Evolutionary conservation across 169 alveolate species (phyloP), one percentile per base, ranked within the genome.

Genomic region (Miamiensis avidus): DNA sequence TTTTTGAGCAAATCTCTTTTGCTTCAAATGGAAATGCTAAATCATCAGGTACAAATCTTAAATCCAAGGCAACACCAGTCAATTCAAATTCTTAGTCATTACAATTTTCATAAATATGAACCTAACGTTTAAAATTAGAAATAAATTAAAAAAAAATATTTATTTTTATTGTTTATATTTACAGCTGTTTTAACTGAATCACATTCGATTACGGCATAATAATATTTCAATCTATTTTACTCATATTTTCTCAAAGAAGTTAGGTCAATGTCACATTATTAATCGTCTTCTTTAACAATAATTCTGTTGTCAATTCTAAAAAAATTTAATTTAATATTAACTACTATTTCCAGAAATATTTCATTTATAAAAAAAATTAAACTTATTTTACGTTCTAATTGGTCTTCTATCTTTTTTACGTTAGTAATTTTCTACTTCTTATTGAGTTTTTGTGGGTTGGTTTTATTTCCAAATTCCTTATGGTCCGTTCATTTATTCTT

Each of bases 81-180:
- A 97, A 93, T 85, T 97, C 99, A 75, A 98, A 98, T 87, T 98
- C 99, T 89, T 93, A 92, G 29, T 99, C 99, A 93, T 98, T 99
- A 82, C 97, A 93, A 84, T 98, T 99, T 82, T 97, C 97, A 93
- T 98, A 98, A 29, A 98, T 86, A 49, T 49, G 4, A 11, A 49
- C 69, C 69, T 49, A 49, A 49, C 4, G 20, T 11, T 11, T 49
- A 49, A 49, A 49, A 11, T 49, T 49, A 49, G 4, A 11, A 49
- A 49, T 49, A 49, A 49, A 49, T 49, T 11, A 49, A 49, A 49
- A 11, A 49, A n/a, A n/a, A n/a, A n/a, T n/a, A n/a, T n/a, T n/a
- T n/a, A n/a, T 49, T 11, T 49, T 49, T 11, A 49, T 49, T 49
- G 26, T 11, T 49, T 49, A 11, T 49, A 72, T 89, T 89, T 88